Percentiles rank a stretch among this genome's conserved stretches.
Evolutionary conservation across 495 filamentous ascomycete genomes (phyloP).

Genomic region (Aspergillus funiculosus): DNA sequence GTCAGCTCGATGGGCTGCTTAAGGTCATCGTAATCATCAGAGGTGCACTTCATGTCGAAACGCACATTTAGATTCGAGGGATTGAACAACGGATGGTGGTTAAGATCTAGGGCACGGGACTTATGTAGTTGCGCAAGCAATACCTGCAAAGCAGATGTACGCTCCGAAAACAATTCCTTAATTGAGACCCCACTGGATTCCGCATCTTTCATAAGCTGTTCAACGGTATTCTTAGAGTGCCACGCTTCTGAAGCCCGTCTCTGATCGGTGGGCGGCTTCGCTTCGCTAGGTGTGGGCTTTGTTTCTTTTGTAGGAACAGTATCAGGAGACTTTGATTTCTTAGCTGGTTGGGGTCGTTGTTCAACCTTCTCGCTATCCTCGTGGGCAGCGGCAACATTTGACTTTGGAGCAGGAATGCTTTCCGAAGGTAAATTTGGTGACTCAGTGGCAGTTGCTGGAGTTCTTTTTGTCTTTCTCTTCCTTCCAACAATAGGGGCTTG

Average conservation of each 20-base stretch:
- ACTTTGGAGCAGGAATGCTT: slow-evolving; percentile 27
- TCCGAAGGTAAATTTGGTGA: slow-evolving; percentile 38
- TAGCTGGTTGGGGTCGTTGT: slow-evolving; percentile 21
- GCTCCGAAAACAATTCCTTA: slow-evolving; percentile 39
- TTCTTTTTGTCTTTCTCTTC: slow-evolving; percentile 90
- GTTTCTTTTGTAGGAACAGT: slow-evolving; percentile 27
- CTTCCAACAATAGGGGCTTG: slow-evolving; percentile 79
- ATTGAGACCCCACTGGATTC: slow-evolving; percentile 30
- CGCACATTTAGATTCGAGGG: slow-evolving; percentile 47
- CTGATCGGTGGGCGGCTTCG: slow-evolving; percentile 24
- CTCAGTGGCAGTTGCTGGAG: slow-evolving; percentile 34
- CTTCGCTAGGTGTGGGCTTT: slow-evolving; percentile 28
- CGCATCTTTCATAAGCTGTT: slow-evolving; percentile 37
- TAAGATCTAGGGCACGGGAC: slow-evolving; percentile 42
- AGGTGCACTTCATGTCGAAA: slow-evolving; percentile 44
- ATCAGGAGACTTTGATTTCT: slow-evolving; percentile 38
- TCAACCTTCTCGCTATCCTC: slow-evolving; percentile 27
- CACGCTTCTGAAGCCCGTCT: slow-evolving; percentile 32
- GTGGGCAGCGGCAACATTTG: slow-evolving; percentile 24
- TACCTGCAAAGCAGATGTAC: slow-evolving; percentile 36
- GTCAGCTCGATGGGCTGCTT: slow-evolving; percentile 36
- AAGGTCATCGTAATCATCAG: slow-evolving; percentile 39
- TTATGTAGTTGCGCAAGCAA: slow-evolving; percentile 48
- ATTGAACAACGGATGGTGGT: slow-evolving; percentile 51
- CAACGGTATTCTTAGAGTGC: slow-evolving; percentile 42